Evolutionary conservation across 108 stramenopile species (phyloP).

Genomic region (Parietichytrium sp.): DNA sequence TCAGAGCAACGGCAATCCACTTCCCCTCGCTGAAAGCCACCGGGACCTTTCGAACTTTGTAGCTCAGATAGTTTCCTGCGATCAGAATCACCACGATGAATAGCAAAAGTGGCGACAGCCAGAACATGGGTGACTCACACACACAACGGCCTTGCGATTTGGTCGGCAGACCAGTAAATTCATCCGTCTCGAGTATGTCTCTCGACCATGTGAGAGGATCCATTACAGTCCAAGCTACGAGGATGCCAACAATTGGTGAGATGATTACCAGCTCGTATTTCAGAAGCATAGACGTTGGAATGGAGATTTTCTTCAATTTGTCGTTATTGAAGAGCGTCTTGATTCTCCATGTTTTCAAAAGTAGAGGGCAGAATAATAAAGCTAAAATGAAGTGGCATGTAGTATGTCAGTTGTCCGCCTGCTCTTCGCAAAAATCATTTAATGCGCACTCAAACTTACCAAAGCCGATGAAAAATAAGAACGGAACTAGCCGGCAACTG

Average conservation of each 20-base stretch:
- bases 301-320: constrained; percentile 34
- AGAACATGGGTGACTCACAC: neutral
- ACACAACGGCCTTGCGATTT: neutral
- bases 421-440: too few relatives aligned
- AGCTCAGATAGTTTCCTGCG: constrained; percentile 7
- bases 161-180: neutral
- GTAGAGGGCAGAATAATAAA: neutral
- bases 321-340: neutral
- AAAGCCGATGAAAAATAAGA: neutral
- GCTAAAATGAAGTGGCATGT: too few relatives aligned
- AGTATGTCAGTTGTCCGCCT: too few relatives aligned
- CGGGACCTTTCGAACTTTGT: neutral
- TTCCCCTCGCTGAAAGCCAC: neutral
- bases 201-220: neutral
- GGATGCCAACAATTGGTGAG: neutral
- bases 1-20: neutral
- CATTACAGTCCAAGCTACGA: constrained; percentile 3
- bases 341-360: constrained; percentile 17
- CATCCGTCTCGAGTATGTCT: neutral
- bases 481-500: neutral
- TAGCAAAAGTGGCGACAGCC: neutral
- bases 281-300: neutral
- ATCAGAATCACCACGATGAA: neutral
- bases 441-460: too few relatives aligned
- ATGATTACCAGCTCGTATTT: neutral